Evolutionary conservation across 2,329 filamentous ascomycete species (phyloP).

Genomic region (Aspergillus unguis): DNA sequence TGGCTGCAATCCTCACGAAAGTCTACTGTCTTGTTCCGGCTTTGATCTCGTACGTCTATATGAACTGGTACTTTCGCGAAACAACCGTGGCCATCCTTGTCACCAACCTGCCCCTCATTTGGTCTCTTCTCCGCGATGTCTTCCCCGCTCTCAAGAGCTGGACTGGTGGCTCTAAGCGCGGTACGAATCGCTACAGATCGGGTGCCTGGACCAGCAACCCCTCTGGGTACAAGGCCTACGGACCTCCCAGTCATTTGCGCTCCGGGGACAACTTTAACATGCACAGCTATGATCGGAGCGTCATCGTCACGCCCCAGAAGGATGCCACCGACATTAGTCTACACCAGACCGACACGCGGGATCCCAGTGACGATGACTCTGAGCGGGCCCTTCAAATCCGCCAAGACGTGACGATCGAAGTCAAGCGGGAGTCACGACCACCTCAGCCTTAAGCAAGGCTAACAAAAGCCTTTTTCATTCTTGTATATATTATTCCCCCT

Average conservation of each 20-base stretch:
- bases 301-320: constrained; percentile 27
- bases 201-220: constrained; percentile 32
- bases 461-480: background rate
- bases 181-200: constrained; percentile 33
- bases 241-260: constrained; percentile 26
- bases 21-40: constrained; percentile 46
- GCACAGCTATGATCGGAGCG: constrained; percentile 29
- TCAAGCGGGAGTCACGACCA: constrained; percentile 19
- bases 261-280: constrained; percentile 32
- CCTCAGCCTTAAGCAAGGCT: background rate
- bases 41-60: constrained; percentile 42
- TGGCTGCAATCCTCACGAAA: constrained; percentile 50
- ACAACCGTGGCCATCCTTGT: constrained; percentile 46
- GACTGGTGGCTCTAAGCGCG: constrained; percentile 37
- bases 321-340: constrained; percentile 27
- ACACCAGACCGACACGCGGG: constrained; percentile 26
- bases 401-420: constrained; percentile 38
- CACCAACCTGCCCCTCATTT: constrained; percentile 52
- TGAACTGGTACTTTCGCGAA: constrained; percentile 51
- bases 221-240: constrained; percentile 26
- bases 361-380: constrained; percentile 36
- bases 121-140: constrained; percentile 50
- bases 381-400: constrained; percentile 37
- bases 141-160: constrained; percentile 44
- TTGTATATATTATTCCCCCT: background rate